These are phyloP conservation scores for Trichoderma gracile DNA, from an alignment of 2,329 filamentous ascomycete genomes.

Conservation along the genomic window DNA sequence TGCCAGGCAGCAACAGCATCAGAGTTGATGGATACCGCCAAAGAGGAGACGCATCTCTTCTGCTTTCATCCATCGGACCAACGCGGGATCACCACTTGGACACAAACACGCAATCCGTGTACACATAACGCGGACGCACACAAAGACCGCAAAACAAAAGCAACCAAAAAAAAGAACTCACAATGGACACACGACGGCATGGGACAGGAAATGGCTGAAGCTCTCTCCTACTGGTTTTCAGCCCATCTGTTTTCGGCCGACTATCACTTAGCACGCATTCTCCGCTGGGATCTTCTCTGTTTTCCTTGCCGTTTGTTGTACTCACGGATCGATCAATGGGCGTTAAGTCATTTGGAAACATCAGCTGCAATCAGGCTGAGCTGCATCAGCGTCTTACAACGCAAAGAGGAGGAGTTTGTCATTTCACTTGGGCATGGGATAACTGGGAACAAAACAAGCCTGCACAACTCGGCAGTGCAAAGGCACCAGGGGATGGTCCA, in stretches of 20 bases:
- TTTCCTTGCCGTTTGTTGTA: neutral
- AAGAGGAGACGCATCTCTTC: neutral
- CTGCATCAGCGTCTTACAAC: constrained; percentile 21
- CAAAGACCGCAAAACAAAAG: constrained; percentile 8
- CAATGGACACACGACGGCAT: constrained; percentile 19
- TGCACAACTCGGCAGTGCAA: neutral
- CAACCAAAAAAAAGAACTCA: constrained; percentile 5
- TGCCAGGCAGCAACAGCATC: neutral
- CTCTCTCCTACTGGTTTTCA: constrained; percentile 21
- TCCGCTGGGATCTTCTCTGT: neutral
- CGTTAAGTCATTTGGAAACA: constrained; percentile 2
- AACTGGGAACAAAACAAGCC: neutral
- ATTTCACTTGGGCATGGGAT: constrained; percentile 14
- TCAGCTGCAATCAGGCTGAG: constrained; percentile 12
- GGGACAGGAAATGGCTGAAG: constrained; percentile 19
- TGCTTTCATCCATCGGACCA: constrained; percentile 1
- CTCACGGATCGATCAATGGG: constrained; percentile 6
- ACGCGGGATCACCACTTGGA: neutral
- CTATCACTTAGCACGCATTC: constrained; percentile 14
- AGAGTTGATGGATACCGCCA: constrained; percentile 3
- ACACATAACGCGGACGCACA: neutral
- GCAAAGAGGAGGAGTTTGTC: constrained; percentile 6
- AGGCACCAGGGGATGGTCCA: neutral
- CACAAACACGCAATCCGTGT: neutral
- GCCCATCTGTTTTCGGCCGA: constrained; percentile 6